These are phyloP conservation scores for Cladosporium sp. DNA, from an alignment of 2,329 filamentous ascomycete genomes.

Conservation along the genomic window DNA sequence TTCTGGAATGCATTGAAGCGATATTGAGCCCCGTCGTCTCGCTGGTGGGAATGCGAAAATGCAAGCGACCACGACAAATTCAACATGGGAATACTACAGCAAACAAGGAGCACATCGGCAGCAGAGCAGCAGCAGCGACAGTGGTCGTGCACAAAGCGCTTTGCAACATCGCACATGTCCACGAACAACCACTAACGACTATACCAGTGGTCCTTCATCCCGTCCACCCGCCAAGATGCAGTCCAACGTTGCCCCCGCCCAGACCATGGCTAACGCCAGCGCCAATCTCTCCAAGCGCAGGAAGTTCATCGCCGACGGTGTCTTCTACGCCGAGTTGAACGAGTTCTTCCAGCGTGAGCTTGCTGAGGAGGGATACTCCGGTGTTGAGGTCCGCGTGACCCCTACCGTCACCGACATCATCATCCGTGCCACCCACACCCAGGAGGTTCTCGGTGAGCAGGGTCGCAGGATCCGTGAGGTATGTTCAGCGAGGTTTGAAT, in stretches of 20 bases:
- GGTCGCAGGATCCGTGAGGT: slow-evolving; percentile 95
- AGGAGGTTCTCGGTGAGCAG: slow-evolving; percentile 99
- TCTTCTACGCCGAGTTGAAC: slow-evolving; percentile 99
- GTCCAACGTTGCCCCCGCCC: slow-evolving; percentile 24
- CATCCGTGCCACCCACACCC: slow-evolving; percentile 99
- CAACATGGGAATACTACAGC: background rate
- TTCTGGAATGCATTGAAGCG: background rate
- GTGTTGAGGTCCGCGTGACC: slow-evolving; percentile 99
- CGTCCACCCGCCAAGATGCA: slow-evolving; percentile 21
- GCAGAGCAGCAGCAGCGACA: slow-evolving; percentile 10
- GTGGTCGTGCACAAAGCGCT: background rate
- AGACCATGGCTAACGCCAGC: slow-evolving; percentile 32
- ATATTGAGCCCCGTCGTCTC: background rate
- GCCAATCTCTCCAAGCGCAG: slow-evolving; percentile 76
- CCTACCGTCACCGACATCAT: slow-evolving; percentile 99
- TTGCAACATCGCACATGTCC: background rate
- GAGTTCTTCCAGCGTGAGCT: slow-evolving; percentile 99
- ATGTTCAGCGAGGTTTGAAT: background rate
- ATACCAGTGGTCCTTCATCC: slow-evolving; percentile 19
- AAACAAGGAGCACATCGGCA: background rate
- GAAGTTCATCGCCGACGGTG: slow-evolving; percentile 78
- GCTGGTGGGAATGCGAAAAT: background rate
- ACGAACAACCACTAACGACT: slow-evolving; percentile 7
- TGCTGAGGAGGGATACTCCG: slow-evolving; percentile 99
- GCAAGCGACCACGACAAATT: background rate